Base-by-base conservation (phyloP, 495 filamentous ascomycete genomes). In the Tetracladium marchalianum region DNA sequence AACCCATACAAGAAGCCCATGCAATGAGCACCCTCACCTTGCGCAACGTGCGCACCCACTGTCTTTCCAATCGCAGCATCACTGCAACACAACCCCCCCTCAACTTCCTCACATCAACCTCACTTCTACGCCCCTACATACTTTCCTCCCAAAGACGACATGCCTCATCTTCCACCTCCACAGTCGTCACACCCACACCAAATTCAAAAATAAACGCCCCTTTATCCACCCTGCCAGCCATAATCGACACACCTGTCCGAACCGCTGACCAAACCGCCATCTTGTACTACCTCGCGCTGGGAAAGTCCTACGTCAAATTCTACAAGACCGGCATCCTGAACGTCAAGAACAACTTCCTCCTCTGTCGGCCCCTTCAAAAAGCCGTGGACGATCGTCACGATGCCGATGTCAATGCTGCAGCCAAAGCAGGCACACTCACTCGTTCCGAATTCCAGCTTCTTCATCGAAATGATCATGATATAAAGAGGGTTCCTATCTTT, bases 271-370 rank as follows among this genome's bases (percentile, higher is more conserved):
- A 67, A 31, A 63, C 59, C 22, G 54, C 58, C 24, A 54, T 77
- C 53, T 48, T 50, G 31, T 68, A 82, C 64, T 56, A 68, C 34
- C 63, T 72, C 55, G 38, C 49, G 0, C 57, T 68, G 4, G 82
- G 79, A 38, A 76, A 75, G 44, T 68, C 75, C 16, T 85, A 84
- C 63, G 56, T 79, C 5, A 62, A 64, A 27, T 97, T 97, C 75
- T 97, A 95, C 77, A 94, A 93, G 61, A 75, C 77, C 18, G 90
- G 90, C 11, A 61, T 95, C 19, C 75, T 73, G 52, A 76, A 81
- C 44, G 78, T 95, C 44, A 69, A 65, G 47, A 56, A 53, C 22
- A 88, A 87, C 65, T 66, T 63, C 53, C 58, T 65, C 36, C 46
- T 59, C 19, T 69, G 74, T 13, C 65, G 66, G 57, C 44, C 51